Evolutionary conservation across 352 stramenopile genomes (phyloP).

Genomic region (Globisporangium abappressorium): DNA sequence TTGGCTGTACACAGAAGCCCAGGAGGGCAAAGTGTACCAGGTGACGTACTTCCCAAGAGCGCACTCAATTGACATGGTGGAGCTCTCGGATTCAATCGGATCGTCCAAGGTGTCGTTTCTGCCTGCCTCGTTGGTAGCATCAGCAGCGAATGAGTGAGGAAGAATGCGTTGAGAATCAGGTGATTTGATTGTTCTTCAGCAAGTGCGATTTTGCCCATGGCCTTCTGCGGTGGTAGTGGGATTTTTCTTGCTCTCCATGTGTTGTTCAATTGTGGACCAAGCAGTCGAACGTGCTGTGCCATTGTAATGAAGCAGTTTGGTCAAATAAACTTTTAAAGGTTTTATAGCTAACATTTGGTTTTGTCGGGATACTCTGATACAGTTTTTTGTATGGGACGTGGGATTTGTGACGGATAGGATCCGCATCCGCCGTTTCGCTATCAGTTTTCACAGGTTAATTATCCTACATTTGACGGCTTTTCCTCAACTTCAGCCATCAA

Average conservation of each 20-base stretch:
- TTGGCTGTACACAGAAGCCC: slow-evolving; percentile 46
- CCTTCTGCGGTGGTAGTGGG: background rate
- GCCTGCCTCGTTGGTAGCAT: background rate
- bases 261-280: slow-evolving; percentile 12
- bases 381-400: background rate
- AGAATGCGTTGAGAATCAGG: background rate
- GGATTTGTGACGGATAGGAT: background rate
- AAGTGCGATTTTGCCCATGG: too few species aligned
- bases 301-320: background rate
- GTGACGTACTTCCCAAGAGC: slow-evolving; percentile 50
- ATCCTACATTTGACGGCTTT: background rate
- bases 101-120: slow-evolving; percentile 31
- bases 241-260: slow-evolving; percentile 10
- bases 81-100: background rate
- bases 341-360: background rate
- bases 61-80: slow-evolving; percentile 46
- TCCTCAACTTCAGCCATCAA: background rate
- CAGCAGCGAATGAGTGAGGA: background rate
- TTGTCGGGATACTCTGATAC: background rate
- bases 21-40: slow-evolving; percentile 39
- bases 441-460: background rate
- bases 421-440: slow-evolving; percentile 2
- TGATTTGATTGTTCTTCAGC: background rate
- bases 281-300: background rate
- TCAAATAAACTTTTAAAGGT: background rate